A percentile compares a stretch with the other conserved stretches of the same genome.
These are phyloP conservation scores for Ophiocordyceps unilateralis DNA, from an alignment of 2,329 filamentous ascomycete genomes.

Conservation along the genomic window DNA sequence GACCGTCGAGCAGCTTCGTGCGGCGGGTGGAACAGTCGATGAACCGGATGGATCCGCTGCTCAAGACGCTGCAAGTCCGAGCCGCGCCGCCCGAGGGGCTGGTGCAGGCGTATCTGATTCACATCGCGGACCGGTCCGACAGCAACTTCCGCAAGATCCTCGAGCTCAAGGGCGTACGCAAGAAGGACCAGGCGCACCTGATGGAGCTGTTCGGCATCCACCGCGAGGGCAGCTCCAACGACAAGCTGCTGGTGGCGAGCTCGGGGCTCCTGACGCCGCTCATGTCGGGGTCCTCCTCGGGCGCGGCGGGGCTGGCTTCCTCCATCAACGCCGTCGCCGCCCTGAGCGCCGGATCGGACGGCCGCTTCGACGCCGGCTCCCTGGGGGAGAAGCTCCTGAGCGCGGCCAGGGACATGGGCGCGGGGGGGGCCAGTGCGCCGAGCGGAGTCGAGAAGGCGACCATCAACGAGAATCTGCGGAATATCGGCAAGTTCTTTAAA, in stretches of 20 bases:
- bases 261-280: slow-evolving; percentile 57
- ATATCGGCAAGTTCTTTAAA: slow-evolving; percentile 91
- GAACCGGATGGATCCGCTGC: slow-evolving; percentile 72
- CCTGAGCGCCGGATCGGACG: slow-evolving; percentile 7
- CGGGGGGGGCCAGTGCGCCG: slow-evolving; percentile 8
- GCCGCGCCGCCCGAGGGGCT: slow-evolving; percentile 82
- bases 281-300: slow-evolving; percentile 26
- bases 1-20: slow-evolving; percentile 45
- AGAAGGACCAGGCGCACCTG: slow-evolving; percentile 64
- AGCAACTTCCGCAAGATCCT: slow-evolving; percentile 92
- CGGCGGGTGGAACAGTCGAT: slow-evolving; percentile 77
- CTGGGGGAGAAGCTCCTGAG: slow-evolving; percentile 80
- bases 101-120: slow-evolving; percentile 93
- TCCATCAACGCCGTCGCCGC: too few relatives aligned
- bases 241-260: slow-evolving; percentile 46
- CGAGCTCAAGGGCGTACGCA: slow-evolving; percentile 83
- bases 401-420: slow-evolving; percentile 69
- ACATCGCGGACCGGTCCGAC: slow-evolving; percentile 86
- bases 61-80: slow-evolving; percentile 92
- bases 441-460: slow-evolving; percentile 42
- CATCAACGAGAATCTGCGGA: slow-evolving; percentile 86
- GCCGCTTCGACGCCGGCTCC: slow-evolving; percentile 62
- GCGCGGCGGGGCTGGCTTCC: slow-evolving; percentile 24
- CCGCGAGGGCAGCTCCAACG: slow-evolving; percentile 57
- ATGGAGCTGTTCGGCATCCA: slow-evolving; percentile 72